Conservation (phyloP, 495 filamentous ascomycete species). For the Aspergillus ostianus region DNA sequence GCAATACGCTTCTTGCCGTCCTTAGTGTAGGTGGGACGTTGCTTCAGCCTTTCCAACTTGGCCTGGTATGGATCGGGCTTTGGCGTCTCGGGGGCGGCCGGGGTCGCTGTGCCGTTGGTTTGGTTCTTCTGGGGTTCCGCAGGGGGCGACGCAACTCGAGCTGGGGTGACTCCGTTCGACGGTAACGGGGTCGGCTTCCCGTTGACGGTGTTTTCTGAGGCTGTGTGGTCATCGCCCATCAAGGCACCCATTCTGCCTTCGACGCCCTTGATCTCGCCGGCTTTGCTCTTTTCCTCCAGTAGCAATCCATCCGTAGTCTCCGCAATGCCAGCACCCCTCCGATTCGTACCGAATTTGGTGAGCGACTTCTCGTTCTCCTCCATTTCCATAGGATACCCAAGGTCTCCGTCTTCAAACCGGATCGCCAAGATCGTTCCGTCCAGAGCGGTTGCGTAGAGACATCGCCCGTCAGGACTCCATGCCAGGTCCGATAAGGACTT, state of each 20-base stretch:
- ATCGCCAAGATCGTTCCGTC: slow-evolving; percentile 83
- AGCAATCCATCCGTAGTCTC: slow-evolving; percentile 85
- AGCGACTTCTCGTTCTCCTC: slow-evolving; percentile 91
- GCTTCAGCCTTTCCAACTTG: slow-evolving; percentile 77
- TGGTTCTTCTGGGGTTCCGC: slow-evolving; percentile 39
- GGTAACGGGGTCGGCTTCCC: slow-evolving; percentile 36
- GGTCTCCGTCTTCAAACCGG: slow-evolving; percentile 67
- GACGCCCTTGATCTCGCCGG: slow-evolving; percentile 80
- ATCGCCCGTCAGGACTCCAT: slow-evolving; percentile 91
- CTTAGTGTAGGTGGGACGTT: slow-evolving; percentile 89
- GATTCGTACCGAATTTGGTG: slow-evolving; percentile 85
- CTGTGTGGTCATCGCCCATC: slow-evolving; percentile 73
- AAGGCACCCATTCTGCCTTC: slow-evolving; percentile 95
- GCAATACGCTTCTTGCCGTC: slow-evolving; percentile 96
- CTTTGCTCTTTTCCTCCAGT: slow-evolving; percentile 89
- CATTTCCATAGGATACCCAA: slow-evolving; percentile 68
- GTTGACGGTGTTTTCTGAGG: slow-evolving; percentile 37
- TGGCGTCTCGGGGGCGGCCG: slow-evolving; percentile 44
- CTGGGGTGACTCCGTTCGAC: slow-evolving; percentile 44
- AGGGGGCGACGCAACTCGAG: slow-evolving; percentile 33
- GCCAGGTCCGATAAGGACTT: slow-evolving; percentile 93
- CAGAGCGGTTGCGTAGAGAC: slow-evolving; percentile 77
- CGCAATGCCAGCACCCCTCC: slow-evolving; percentile 81
- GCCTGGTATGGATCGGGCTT: slow-evolving; percentile 62
- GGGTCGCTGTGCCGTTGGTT: slow-evolving; percentile 37